phyloP scores from a whole-genome alignment of 306 rosid genomes.

The Arachis hypogaea region DNA sequence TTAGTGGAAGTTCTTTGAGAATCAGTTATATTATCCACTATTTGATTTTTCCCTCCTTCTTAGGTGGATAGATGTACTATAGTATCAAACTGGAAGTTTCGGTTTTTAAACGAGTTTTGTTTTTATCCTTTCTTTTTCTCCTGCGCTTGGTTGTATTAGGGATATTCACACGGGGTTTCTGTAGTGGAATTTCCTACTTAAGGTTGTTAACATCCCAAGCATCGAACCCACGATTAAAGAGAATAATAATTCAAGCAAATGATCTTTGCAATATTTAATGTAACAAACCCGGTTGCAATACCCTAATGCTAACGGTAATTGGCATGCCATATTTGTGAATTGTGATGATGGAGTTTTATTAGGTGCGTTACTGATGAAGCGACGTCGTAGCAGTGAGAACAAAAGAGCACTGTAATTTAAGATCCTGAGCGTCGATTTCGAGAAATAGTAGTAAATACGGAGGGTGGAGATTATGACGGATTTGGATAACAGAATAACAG shows the following conservation, averaged over 20 bases:
- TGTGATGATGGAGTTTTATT: too few relatives aligned
- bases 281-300: too few relatives aligned
- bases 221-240: not conserved
- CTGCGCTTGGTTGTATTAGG: not conserved
- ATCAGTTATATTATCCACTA: conserved; percentile 14
- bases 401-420: conserved; percentile 9
- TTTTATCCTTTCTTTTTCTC: not conserved
- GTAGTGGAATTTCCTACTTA: not conserved
- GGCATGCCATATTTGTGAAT: too few relatives aligned
- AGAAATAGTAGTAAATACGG: not conserved
- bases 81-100: not conserved
- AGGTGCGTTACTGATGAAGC: not conserved
- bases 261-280: not conserved
- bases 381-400: conserved; percentile 13
- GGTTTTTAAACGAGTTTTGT: conserved; percentile 15
- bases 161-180: not conserved
- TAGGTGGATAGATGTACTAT: conserved; percentile 30
- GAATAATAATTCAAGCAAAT: not conserved
- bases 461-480: conserved; percentile 28
- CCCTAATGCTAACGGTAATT: too few relatives aligned
- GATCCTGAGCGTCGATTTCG: conserved; percentile 40
- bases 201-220: not conserved
- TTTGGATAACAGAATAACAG: conserved; percentile 40
- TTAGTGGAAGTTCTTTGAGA: conserved; percentile 25
- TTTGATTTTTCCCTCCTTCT: not conserved